Evolutionary conservation across 169 alveolate genomes (phyloP), one percentile per base, ranked within the genome.

Genomic region (Cryptosporidium muris): DNA sequence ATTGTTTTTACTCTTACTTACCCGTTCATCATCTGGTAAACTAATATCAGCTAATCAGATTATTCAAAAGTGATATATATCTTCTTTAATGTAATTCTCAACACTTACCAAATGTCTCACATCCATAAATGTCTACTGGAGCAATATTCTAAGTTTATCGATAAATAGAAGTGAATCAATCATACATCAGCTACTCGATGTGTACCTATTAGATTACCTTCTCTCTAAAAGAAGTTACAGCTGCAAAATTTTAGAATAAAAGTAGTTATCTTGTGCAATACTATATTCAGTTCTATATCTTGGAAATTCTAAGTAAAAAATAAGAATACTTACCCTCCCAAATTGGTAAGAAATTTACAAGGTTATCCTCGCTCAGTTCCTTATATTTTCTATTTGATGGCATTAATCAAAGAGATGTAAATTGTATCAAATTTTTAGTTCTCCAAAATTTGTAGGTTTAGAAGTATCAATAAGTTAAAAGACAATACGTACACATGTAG

Each of bases 61-160:
- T 56, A 40, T 1, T 43, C 5, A 54, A 34, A 34, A 5, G 12
- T 37, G 16, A 37, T 7, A 48, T n/a, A 14, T 7, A 6, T 14
- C 48, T 14, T 4, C 1, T 67, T 53, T 11, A 38, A 4, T 16
- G 36, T 11, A 42, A n/a, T 4, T 37, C 16, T 40, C 14, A 11
- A 2, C 14, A 74, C 85, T 74, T 74, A 74, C 85, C 85, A 43
- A 74, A 74, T 47, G 85, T 58, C 12, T 53, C 51, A 58, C 85
- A 74, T 11, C 85, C 85, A 58, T 43, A 74, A 34, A 34, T 34
- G 11, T 74, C 85, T 5, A 74, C 85, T 1, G 85, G 85, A 43
- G 85, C 85, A 34, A 45, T 16, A 9, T 62, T 62, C 85, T 74
- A 51, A n/a, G 1, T 60, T 9, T 1, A 60, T 60, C 2, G 1